These are phyloP conservation scores for Lasiosphaeria miniovina DNA, from an alignment of 495 filamentous ascomycete genomes.

Conservation along the genomic window DNA sequence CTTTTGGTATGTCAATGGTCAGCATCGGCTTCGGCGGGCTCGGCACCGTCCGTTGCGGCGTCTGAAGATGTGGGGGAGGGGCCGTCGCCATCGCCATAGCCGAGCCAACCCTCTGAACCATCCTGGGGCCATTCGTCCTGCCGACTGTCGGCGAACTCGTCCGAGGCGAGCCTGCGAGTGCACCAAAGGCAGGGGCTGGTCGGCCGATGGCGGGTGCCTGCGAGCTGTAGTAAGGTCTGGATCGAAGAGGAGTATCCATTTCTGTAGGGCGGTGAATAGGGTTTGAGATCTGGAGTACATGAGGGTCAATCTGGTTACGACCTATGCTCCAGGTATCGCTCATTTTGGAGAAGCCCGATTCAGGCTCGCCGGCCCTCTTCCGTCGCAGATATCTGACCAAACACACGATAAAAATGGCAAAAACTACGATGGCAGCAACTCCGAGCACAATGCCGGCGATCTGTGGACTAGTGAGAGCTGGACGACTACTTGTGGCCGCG, in stretches of 20 bases:
- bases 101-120: conserved; percentile 10
- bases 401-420: conserved; percentile 40
- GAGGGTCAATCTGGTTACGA: conserved; percentile 8
- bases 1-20: conserved; percentile 32
- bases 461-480: conserved; percentile 35
- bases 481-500: conserved; percentile 12
- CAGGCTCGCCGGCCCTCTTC: conserved; percentile 33
- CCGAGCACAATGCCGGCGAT: conserved; percentile 49
- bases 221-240: too few species aligned
- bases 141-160: background rate
- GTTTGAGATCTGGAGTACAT: conserved; percentile 33
- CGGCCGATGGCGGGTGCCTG: too few species aligned
- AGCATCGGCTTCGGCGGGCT: conserved; percentile 32
- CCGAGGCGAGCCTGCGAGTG: too few species aligned
- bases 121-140: background rate
- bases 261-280: conserved; percentile 29
- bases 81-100: background rate
- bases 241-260: background rate
- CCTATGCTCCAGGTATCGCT: conserved; percentile 31
- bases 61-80: conserved; percentile 19
- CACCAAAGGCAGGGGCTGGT: too few species aligned
- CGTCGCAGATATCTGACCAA: conserved; percentile 39
- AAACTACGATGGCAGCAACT: conserved; percentile 35
- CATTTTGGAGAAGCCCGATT: conserved; percentile 39
- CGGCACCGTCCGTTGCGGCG: conserved; percentile 6